Evolutionary conservation across 2,329 filamentous ascomycete genomes (phyloP), one percentile per base, ranked within the genome.

Genomic region (Emericellopsis cladophorae): DNA sequence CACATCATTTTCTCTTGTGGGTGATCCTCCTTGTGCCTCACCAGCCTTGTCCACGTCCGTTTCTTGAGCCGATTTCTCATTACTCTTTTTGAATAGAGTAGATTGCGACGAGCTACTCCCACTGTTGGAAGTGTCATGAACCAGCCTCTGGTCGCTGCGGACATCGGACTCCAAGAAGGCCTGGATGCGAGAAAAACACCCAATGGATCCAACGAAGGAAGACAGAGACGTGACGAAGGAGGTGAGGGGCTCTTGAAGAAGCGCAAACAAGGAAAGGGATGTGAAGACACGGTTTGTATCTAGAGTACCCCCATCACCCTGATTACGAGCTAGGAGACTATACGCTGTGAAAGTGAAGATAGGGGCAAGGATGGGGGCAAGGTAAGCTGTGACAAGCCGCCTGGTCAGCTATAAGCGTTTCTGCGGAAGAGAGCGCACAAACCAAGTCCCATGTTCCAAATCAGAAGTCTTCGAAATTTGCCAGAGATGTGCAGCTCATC

Each of bases 161-260:
- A 26, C 26, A 12, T 41, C 40, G 4, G 40, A 36, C 10, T 40
- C 39, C 11, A 48, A 26, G 18, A 46, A 49, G 2, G 4, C 35
- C 16, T 55, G 44, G 7, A 55, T 45, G 15, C 51, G 45, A 32
- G 48, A 45, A 35, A 55, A 54, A 21, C 46, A 47, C 9, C 46
- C 51, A 7, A 53, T 29, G 7, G 47, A 54, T 15, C 46, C 45
- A 15, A 51, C 34, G 5, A 54, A 46, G 4, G 38, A 40, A 2
- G 51, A 50, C 1, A 54, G 45, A 4, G 51, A 40, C 1, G 39
- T 44, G 24, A 54, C 41, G 4, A 54, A 42, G 1, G 44, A 41
- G 4, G 46, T 43, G 7, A 54, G 16, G 3, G 51, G 51, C 10
- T 29, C 43, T 4, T 46, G 37, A 11, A 54, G 46, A 8, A 54